Base-by-base conservation (phyloP, 768 basidiomycete species). In the Cystobasidium tubakii region DNA sequence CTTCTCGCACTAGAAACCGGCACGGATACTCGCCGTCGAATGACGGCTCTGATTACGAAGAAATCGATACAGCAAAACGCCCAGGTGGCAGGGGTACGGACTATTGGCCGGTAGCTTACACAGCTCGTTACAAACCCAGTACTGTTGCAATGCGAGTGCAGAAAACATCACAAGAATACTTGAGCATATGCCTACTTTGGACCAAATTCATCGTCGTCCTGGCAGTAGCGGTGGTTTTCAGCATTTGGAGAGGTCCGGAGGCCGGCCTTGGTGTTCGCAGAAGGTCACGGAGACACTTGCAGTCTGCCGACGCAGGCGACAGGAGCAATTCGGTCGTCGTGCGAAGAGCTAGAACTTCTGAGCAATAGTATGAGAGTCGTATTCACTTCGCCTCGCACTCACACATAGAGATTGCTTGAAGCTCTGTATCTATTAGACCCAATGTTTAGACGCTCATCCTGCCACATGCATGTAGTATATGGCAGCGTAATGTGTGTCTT, bases 201-300 rank as follows among this genome's bases (percentile, higher is more conserved):
- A 27, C 70, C 21, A 25, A 33, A 50, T 72, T 72, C 70, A 6
- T 72, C 2, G 57, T 31, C 12, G 70, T 69, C 12, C 44, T 69
- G 9, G 66, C 29, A 34, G 66, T 69, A 15, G 66, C 66, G 2
- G 66, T 69, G 12, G 42, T 50, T 10, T 46, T 69, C 66, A 46
- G 42, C n/a, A 34, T 69, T 23, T 69, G 66, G 66, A 7, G 66
- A 69, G 66, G 66, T 9, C 66, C 66, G 21, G 46, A 69, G 27
- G 66, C 42, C 25, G 66, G 23, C 12, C 50, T 69, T 50, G 66
- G 66, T 25, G 23, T 54, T 3, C 57, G 57, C 57, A 60, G 57
- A 17, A 6, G 46, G 3, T 17, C 15, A 12, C 7, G n/a, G 46
- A 9, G n/a, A 50, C 46, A 50, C 3, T 21, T 50, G 46, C 46